Base-by-base conservation (phyloP, 108 stramenopile species). In the Halocafeteria seosinensis region DNA sequence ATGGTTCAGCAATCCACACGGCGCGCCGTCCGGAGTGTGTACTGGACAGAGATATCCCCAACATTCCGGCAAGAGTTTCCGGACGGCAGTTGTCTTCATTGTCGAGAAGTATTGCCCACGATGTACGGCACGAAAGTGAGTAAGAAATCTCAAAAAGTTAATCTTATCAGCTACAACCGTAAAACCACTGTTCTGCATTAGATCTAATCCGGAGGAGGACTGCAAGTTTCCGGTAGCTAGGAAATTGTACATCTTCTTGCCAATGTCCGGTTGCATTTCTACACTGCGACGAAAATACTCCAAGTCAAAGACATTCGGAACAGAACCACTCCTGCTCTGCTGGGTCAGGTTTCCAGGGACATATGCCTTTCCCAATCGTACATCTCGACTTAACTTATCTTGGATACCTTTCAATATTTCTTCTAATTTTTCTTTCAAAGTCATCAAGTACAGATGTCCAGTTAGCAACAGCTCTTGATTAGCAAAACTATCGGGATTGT, bases 21-120 rank as follows among this genome's bases (percentile, higher is more conserved):
- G 96, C 4, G 89, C 85, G 6, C 96, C 96, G 78, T 98, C 96
- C 0, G 96, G 96, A 24, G 96, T 98, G 75, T 98, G 96, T 28
- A 98, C 96, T 17, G 96, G 96, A 76, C 96, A 98, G 32, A 98
- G 70, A 65, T 92, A 98, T 9, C 94, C 93, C 92, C 93, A 98
- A 64, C 89, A 87, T 66, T 95, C 97, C 1, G 94, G 94, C 35
- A 98, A 79, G 34, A 98, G 80, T 66, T 97, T 93, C 25, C 97
- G 78, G 37, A 98, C 97, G 6, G 91, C 85, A 0, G 97, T 98
- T 29, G 94, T 98, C 68, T 95, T 98, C 97, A 98, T 98, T 68
- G 90, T 88, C 76, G 91, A 92, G 73, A 94, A 97, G 72, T 94
- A 98, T 62, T 93, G 91, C 23, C 97, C 97, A 37, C 97, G 85